These are phyloP conservation scores for Candida lessepsii DNA, from an alignment of 805 yeast species.

Conservation along the genomic window DNA sequence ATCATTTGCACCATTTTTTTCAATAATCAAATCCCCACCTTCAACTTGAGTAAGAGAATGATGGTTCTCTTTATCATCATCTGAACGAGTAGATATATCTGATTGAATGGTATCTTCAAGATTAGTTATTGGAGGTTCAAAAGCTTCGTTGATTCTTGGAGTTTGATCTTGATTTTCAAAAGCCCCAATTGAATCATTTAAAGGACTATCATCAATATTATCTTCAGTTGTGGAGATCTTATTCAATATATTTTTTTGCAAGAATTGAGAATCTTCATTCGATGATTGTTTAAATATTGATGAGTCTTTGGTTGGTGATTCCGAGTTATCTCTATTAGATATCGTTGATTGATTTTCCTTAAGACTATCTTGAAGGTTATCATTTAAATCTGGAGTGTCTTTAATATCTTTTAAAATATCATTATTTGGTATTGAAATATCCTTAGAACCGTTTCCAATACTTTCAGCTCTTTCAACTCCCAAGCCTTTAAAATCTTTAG, in stretches of 20 bases:
- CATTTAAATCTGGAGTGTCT: too few species aligned
- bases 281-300: conserved; percentile 7
- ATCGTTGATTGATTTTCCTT: too few species aligned
- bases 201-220: conserved; percentile 26
- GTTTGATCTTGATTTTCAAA: conserved; percentile 6
- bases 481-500: too few species aligned
- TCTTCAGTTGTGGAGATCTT: conserved; percentile 33
- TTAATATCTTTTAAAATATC: too few species aligned
- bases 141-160: background rate
- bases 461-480: too few species aligned
- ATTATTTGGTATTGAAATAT: too few species aligned
- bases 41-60: too few species aligned
- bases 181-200: conserved; percentile 11
- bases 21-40: too few species aligned
- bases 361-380: too few species aligned
- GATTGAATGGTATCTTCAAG: conserved; percentile 6
- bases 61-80: conserved; percentile 2
- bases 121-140: background rate
- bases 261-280: conserved; percentile 15
- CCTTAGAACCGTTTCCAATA: too few species aligned
- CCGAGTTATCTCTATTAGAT: background rate
- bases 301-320: background rate
- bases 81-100: conserved; percentile 3
- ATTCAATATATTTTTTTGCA: conserved; percentile 24
- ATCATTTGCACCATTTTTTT: conserved; percentile 1